Base-by-base conservation (phyloP, 331 rosid genomes). In the Prunus yedoensis region DNA sequence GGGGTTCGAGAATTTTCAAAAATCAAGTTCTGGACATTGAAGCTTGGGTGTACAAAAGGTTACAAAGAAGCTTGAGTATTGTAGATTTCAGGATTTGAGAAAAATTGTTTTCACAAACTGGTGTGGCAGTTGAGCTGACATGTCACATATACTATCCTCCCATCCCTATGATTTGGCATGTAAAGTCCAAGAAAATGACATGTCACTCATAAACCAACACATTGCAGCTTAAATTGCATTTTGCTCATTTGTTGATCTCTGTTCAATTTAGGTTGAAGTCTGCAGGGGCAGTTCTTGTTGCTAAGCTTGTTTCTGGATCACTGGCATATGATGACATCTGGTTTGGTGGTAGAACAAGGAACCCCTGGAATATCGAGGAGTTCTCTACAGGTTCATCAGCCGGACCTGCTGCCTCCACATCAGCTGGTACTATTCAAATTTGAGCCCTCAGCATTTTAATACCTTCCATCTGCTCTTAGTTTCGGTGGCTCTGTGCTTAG, bases 261-360 rank as follows among this genome's bases (percentile, higher is more conserved):
- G 20, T 20, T 15, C 17, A 10, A 35, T 70, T 21, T 73, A 89
- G 92, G 80, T 77, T 91, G 83, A 88, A 84, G 68, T 84, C 90
- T 78, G 90, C 91, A 0, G 97, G 96, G 66, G 91, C 89, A 3
- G 91, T 93, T 84, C 97, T 93, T 52, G 87, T 89, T 59, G 96
- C 96, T 12, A 91, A 93, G 84, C 98, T 91, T 77, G 97, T 87
- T 80, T 18, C 93, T n/a, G 96, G 97, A 73, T 89, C 96, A n/a
- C 77, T 93, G 78, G 96, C 95, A 38, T 93, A 85, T 74, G 97
- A 93, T 78, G 98, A 91, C 79, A 85, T 91, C 70, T 91, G 98
- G 97, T 93, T 89, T 32, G 97, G 96, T 18, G 97, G 98, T 17
- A 77, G 98, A 81, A 89, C 98, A 23, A 90, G 98, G 82, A 93